Evolutionary conservation across 2,329 filamentous ascomycete species (phyloP).

Genomic region (Dendrostoma leiphaemia): DNA sequence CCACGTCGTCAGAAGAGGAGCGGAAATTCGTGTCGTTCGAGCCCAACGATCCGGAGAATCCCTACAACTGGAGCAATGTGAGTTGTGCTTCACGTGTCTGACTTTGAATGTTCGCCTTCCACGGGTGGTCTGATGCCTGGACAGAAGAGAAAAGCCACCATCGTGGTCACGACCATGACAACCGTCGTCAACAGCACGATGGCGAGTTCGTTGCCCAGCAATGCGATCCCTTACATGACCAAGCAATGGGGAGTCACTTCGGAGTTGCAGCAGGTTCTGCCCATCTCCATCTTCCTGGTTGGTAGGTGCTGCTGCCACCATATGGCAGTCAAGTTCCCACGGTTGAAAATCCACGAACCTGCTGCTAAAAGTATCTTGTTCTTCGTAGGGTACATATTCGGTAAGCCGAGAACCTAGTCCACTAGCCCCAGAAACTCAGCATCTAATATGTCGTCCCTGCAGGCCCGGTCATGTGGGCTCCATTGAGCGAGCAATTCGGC

Average conservation of each 20-base stretch:
- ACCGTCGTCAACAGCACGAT: conserved; percentile 68
- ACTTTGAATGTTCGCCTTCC: background rate
- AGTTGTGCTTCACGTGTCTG: background rate
- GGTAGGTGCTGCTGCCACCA: conserved; percentile 27
- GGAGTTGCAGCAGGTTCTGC: conserved; percentile 45
- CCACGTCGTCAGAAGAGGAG: conserved; percentile 26
- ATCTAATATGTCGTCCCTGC: conserved; percentile 7
- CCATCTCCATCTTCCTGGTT: conserved; percentile 62
- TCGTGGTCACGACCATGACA: conserved; percentile 54
- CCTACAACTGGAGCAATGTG: conserved; percentile 49
- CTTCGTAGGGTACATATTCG: conserved; percentile 53
- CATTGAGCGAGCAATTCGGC: conserved; percentile 64
- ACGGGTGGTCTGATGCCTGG: conserved; percentile 13
- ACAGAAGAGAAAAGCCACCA: conserved; percentile 52
- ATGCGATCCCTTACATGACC: conserved; percentile 58
- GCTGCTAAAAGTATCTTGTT: background rate
- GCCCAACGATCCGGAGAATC: conserved; percentile 48
- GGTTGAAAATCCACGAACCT: too few species aligned
- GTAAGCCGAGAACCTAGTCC: conserved; percentile 23
- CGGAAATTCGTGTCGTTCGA: conserved; percentile 44
- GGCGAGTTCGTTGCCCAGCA: conserved; percentile 62
- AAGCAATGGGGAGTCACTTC: conserved; percentile 55
- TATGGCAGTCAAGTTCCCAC: background rate
- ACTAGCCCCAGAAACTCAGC: too few species aligned
- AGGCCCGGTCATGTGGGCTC: conserved; percentile 60